These are phyloP conservation scores for Rhodotorula sp. DNA, from an alignment of 1,284 basidiomycete species.

Conservation along the genomic window DNA sequence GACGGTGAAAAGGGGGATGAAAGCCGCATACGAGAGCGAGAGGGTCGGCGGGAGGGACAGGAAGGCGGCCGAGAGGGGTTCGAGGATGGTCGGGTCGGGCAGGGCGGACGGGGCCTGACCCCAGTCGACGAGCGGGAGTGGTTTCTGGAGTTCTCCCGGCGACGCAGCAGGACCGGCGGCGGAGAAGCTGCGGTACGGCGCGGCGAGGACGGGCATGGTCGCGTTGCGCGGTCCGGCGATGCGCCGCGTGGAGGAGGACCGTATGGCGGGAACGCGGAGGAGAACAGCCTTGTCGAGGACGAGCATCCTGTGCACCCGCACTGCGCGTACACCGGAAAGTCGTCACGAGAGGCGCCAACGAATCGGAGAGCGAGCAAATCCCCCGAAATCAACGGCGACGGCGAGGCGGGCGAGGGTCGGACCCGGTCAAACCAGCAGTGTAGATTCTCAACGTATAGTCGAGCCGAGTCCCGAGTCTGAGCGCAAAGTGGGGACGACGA, in stretches of 20 bases:
- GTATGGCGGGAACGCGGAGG: neutral
- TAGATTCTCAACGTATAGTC: too few relatives aligned
- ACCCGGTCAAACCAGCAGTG: too few relatives aligned
- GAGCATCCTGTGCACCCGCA: too few relatives aligned
- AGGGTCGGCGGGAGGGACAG: slow-evolving; percentile 41
- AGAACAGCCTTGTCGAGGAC: neutral
- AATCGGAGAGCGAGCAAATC: too few relatives aligned
- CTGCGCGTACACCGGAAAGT: too few relatives aligned
- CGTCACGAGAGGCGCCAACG: too few relatives aligned
- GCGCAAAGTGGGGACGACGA: too few relatives aligned
- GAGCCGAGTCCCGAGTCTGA: too few relatives aligned
- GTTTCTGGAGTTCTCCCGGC: neutral
- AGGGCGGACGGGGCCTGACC: slow-evolving; percentile 11
- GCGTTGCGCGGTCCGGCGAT: neutral
- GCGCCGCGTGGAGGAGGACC: neutral
- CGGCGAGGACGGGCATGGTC: neutral
- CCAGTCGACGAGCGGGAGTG: slow-evolving; percentile 25
- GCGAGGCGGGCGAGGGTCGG: too few relatives aligned
- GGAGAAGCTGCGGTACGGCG: slow-evolving; percentile 11
- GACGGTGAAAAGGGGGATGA: slow-evolving; percentile 73
- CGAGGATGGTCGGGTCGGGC: slow-evolving; percentile 32
- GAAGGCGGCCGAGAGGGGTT: slow-evolving; percentile 35
- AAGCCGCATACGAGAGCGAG: slow-evolving; percentile 61
- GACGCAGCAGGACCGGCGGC: neutral
- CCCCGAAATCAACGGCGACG: too few relatives aligned